phyloP scores from a whole-genome alignment of 2,329 filamentous ascomycete genomes.

The Aspergillus phoenicis region DNA sequence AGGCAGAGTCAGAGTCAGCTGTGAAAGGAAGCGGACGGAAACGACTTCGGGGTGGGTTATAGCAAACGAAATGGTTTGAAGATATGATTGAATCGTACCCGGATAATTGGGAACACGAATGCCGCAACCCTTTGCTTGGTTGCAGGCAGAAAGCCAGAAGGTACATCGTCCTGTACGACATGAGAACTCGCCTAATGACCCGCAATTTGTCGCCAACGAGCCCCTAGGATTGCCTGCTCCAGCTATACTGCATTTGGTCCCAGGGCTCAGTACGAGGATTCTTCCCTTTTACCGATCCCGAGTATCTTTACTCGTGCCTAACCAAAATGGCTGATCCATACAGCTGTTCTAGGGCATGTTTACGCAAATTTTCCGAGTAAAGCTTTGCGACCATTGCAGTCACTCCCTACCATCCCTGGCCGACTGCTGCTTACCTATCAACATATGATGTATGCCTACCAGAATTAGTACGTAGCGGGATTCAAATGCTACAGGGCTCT shows the following conservation, averaged over 20 bases:
- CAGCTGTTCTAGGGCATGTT: neutral
- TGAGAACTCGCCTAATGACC: neutral
- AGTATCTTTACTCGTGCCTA: neutral
- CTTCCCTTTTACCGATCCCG: neutral
- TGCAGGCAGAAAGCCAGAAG: neutral
- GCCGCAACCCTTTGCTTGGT: neutral
- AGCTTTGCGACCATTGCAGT: too few species aligned
- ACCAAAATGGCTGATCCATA: too few species aligned
- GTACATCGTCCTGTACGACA: neutral
- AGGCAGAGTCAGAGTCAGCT: slow-evolving; percentile 38
- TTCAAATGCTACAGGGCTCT: too few species aligned
- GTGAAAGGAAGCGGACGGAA: slow-evolving; percentile 44
- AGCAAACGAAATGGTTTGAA: neutral
- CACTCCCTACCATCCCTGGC: too few species aligned
- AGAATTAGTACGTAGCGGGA: too few species aligned
- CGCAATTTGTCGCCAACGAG: neutral
- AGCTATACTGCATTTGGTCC: neutral
- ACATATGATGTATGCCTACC: too few species aligned
- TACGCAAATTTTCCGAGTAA: neutral
- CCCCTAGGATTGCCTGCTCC: neutral
- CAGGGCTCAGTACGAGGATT: neutral
- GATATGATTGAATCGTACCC: neutral
- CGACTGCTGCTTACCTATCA: too few species aligned
- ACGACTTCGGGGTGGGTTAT: slow-evolving; percentile 36
- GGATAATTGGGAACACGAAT: neutral